Conservation (phyloP, 805 yeast species). For the Vanderwaltozyma yarrowii region DNA sequence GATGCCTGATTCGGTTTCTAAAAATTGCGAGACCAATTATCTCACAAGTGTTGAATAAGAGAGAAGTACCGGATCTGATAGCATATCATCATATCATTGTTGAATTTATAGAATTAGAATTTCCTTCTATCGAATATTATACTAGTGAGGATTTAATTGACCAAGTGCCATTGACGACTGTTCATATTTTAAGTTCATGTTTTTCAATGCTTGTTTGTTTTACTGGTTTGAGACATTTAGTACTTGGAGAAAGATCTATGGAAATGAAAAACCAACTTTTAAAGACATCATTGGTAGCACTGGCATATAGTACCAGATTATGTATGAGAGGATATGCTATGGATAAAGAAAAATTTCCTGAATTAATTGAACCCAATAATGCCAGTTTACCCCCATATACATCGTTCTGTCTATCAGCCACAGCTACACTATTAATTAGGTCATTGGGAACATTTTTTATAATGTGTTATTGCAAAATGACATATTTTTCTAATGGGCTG, state of each 20-base stretch:
- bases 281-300: slow-evolving; percentile 9
- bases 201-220: slow-evolving; percentile 1
- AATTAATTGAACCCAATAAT: slow-evolving; percentile 3
- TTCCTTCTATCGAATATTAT: slow-evolving; percentile 8
- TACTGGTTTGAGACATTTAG: slow-evolving; percentile 10
- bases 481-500: slow-evolving; percentile 6
- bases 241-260: slow-evolving; percentile 6
- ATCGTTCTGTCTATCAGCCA: slow-evolving; percentile 4
- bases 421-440: slow-evolving; percentile 5
- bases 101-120: slow-evolving; percentile 8
- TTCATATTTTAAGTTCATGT: background rate
- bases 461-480: slow-evolving; percentile 8
- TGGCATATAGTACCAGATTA: slow-evolving; percentile 9
- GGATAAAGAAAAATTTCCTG: slow-evolving; percentile 14
- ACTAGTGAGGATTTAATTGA: slow-evolving; percentile 4
- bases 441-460: slow-evolving; percentile 6
- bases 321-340: slow-evolving; percentile 5
- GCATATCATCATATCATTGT: slow-evolving; percentile 1
- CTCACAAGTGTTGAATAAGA: slow-evolving; percentile 3
- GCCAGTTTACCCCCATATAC: slow-evolving; percentile 15
- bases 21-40: slow-evolving; percentile 15
- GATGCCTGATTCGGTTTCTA: slow-evolving; percentile 10
- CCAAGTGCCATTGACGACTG: slow-evolving; percentile 2
- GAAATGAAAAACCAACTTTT: slow-evolving; percentile 6
- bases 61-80: slow-evolving; percentile 8